Evolutionary conservation across 768 basidiomycete genomes (phyloP).

Genomic region (Guyanaporus albipodus): DNA sequence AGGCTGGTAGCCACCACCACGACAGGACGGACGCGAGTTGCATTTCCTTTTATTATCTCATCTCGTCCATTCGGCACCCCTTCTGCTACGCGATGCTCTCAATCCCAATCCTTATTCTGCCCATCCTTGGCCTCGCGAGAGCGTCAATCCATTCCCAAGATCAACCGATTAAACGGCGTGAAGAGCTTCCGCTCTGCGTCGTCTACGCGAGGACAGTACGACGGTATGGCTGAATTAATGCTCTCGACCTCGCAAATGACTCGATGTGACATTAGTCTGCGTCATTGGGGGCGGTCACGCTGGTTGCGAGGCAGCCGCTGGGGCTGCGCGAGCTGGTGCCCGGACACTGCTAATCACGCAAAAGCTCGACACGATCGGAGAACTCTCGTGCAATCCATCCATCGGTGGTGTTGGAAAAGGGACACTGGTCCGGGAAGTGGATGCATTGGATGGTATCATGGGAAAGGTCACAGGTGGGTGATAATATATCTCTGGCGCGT

Average conservation of each 20-base stretch:
- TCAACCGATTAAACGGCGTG: not conserved
- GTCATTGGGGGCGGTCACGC: conserved; percentile 92
- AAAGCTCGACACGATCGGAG: conserved; percentile 74
- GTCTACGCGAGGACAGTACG: conserved; percentile 13
- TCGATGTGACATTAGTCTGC: conserved; percentile 56
- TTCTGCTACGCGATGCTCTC: not conserved
- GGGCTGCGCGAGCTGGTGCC: conserved; percentile 79
- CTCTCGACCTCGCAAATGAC: conserved; percentile 27
- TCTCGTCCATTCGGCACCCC: not conserved
- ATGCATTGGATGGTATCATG: conserved; percentile 86
- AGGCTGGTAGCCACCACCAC: conserved; percentile 4
- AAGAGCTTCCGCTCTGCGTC: conserved; percentile 2
- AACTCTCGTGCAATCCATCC: conserved; percentile 87
- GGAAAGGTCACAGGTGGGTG: conserved; percentile 72
- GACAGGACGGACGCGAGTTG: conserved; percentile 1
- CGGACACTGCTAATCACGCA: conserved; percentile 80
- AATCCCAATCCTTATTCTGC: not conserved
- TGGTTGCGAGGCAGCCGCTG: conserved; percentile 88
- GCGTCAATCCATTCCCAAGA: not conserved
- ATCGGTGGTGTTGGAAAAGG: conserved; percentile 93
- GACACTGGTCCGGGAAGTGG: conserved; percentile 85
- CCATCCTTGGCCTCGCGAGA: not conserved
- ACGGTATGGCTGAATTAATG: conserved; percentile 16
- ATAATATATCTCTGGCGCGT: not conserved
- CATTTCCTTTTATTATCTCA: not conserved